Conservation (phyloP, 2,329 filamentous ascomycete genomes). For the Fusarium setosum region DNA sequence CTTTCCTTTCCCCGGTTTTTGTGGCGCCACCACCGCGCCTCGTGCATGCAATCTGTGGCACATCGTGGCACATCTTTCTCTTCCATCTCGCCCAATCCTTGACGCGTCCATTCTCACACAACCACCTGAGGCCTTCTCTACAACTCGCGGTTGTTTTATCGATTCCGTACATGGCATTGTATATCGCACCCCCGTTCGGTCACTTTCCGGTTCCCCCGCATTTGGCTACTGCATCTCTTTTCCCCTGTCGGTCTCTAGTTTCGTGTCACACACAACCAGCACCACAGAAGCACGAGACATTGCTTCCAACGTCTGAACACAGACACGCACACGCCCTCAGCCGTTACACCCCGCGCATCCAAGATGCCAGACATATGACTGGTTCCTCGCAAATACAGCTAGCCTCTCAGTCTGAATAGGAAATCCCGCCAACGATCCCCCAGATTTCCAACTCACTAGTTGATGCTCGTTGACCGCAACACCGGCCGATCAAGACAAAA, state of each 20-base stretch:
- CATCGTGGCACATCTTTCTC: constrained; percentile 18
- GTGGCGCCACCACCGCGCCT: constrained; percentile 23
- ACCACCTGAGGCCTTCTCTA: constrained; percentile 1
- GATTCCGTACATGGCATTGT: not conserved
- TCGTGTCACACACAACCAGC: not conserved
- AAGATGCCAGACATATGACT: not conserved
- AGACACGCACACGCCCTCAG: not conserved
- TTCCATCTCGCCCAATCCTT: constrained; percentile 4
- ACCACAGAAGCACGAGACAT: not conserved
- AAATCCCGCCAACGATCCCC: not conserved
- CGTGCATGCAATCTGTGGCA: constrained; percentile 8
- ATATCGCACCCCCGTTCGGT: constrained; percentile 13
- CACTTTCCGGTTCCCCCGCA: constrained; percentile 26
- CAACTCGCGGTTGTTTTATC: constrained; percentile 5
- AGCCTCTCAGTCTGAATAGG: constrained; percentile 12
- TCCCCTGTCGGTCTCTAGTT: not conserved
- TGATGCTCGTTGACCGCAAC: not conserved
- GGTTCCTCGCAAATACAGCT: not conserved
- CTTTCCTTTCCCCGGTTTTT: constrained; percentile 14
- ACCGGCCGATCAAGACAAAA: not conserved
- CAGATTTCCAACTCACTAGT: not conserved
- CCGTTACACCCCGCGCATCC: not conserved
- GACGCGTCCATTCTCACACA: constrained; percentile 11
- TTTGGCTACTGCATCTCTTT: constrained; percentile 3
- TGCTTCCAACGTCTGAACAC: not conserved